Conservation (phyloP, 129 eudicot species). For the Escallonia rubra region DNA sequence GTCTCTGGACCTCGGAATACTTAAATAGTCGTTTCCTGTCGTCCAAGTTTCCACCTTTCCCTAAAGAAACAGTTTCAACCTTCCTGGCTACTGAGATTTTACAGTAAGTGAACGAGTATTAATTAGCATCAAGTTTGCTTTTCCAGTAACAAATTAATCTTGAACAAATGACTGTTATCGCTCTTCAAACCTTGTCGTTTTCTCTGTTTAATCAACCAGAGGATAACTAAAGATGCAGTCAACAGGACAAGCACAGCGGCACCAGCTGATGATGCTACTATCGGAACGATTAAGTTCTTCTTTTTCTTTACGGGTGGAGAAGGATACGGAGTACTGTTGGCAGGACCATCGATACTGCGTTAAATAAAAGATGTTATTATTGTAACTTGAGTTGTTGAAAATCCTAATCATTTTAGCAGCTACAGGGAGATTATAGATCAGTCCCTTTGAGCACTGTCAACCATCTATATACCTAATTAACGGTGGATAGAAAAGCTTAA, state of each 20-base stretch:
- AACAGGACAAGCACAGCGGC: slow-evolving; percentile 22
- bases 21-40: too few species aligned
- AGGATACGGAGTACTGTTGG: slow-evolving; percentile 16
- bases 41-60: background rate
- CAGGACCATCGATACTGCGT: slow-evolving; percentile 12
- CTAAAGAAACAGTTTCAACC: background rate
- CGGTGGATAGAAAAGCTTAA: too few species aligned
- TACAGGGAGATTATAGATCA: too few species aligned
- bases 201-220: slow-evolving; percentile 15
- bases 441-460: too few species aligned
- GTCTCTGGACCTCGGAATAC: too few species aligned
- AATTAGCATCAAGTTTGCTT: background rate
- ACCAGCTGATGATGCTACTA: slow-evolving; percentile 18
- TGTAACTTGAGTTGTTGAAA: too few species aligned
- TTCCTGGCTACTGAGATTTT: background rate
- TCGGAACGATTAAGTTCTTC: slow-evolving; percentile 16
- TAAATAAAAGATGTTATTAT: background rate
- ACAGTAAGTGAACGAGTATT: background rate
- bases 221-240: background rate
- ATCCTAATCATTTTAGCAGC: too few species aligned
- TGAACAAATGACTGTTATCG: background rate
- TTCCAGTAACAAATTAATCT: background rate
- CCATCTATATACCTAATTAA: too few species aligned
- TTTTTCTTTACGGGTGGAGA: slow-evolving; percentile 34
- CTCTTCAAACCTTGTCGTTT: slow-evolving; percentile 1